phyloP scores from a whole-genome alignment of 345 rosid genomes.

The Syzygium grande region DNA sequence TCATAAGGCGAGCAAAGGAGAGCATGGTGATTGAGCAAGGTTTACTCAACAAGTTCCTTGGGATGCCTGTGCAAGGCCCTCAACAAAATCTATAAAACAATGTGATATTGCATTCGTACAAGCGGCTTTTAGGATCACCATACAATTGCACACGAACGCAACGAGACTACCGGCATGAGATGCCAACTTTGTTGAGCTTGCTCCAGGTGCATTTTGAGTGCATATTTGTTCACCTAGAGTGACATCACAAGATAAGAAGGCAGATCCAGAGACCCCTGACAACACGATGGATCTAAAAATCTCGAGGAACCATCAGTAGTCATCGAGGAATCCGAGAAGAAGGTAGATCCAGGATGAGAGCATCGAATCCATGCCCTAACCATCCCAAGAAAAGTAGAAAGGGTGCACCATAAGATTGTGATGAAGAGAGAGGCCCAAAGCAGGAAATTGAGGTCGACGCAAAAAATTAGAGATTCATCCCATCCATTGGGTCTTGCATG shows the following conservation, averaged over 20 bases:
- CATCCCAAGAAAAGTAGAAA: not conserved
- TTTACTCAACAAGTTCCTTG: not conserved
- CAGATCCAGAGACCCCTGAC: not conserved
- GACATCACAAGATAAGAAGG: not conserved
- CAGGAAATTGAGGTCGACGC: not conserved
- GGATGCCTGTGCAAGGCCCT: not conserved
- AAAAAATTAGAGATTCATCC: not conserved
- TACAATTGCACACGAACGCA: not conserved
- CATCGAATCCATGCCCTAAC: not conserved
- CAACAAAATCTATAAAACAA: not conserved
- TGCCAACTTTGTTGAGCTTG: not conserved
- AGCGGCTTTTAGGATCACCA: not conserved
- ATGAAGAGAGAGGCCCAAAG: not conserved
- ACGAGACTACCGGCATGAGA: not conserved
- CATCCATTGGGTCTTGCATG: not conserved
- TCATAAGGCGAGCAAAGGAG: not conserved
- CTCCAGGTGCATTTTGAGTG: not conserved
- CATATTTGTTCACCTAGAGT: not conserved
- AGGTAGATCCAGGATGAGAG: not conserved
- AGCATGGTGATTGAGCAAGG: not conserved
- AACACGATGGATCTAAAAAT: not conserved
- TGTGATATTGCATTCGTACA: not conserved
- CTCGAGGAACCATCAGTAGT: not conserved
- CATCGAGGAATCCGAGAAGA: not conserved
- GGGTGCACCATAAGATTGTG: not conserved